These are phyloP conservation scores for Penicillium sclerotiorum DNA, from an alignment of 2,329 filamentous ascomycete species.

Conservation along the genomic window DNA sequence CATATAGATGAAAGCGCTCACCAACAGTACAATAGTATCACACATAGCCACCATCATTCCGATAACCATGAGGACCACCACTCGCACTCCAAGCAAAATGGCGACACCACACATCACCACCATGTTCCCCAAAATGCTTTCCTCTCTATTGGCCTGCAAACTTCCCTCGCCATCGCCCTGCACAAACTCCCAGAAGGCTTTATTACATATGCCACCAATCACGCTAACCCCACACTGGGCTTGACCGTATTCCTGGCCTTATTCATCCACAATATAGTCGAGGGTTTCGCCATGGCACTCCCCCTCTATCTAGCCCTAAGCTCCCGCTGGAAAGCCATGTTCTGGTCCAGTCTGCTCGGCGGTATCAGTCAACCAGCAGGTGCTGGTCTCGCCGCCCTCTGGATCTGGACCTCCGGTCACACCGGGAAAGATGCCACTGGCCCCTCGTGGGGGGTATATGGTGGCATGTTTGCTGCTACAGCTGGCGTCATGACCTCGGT, in stretches of 20 bases:
- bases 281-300: conserved; percentile 91
- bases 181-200: conserved; percentile 90
- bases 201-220: conserved; percentile 95
- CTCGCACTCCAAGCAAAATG: conserved; percentile 15
- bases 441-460: conserved; percentile 58
- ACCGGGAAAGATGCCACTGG: conserved; percentile 33
- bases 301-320: conserved; percentile 89
- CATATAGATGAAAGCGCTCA: neutral
- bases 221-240: conserved; percentile 85
- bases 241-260: conserved; percentile 92
- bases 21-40: too few relatives aligned
- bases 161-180: conserved; percentile 88
- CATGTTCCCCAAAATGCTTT: conserved; percentile 95
- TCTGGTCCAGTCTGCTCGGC: conserved; percentile 80
- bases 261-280: conserved; percentile 97
- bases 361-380: conserved; percentile 86
- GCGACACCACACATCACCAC: conserved; percentile 72
- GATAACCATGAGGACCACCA: conserved; percentile 19
- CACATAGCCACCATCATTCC: neutral
- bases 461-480: conserved; percentile 78
- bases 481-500: conserved; percentile 96
- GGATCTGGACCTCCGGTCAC: conserved; percentile 73
- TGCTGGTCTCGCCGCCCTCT: conserved; percentile 78
- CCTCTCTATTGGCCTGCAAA: conserved; percentile 92
- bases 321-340: conserved; percentile 77